These are phyloP conservation scores for Aspergillus puulaauensis DNA, from an alignment of 2,329 filamentous ascomycete species.

Conservation along the genomic window DNA sequence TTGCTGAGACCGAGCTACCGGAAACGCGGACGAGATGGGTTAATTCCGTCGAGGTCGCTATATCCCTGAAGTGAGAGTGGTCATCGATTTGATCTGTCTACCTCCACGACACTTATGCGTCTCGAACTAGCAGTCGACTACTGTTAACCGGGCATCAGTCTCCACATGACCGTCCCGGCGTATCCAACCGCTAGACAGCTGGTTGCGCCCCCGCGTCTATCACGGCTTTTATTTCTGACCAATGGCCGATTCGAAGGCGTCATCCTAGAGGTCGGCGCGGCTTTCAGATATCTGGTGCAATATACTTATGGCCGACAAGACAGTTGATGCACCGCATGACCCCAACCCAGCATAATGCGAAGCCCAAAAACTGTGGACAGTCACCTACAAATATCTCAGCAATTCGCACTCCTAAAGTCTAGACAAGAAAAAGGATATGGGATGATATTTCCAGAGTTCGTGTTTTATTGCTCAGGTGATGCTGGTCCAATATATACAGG, in stretches of 20 bases:
- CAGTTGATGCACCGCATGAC: no score
- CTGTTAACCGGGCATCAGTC: not conserved
- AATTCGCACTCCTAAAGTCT: not conserved
- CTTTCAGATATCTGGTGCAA: no score
- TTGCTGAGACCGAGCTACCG: slow-evolving; percentile 40
- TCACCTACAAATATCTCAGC: not conserved
- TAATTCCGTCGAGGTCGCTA: slow-evolving; percentile 47
- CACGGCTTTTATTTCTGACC: no score
- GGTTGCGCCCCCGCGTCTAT: no score
- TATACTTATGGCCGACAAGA: no score
- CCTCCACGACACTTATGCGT: not conserved
- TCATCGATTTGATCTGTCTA: not conserved
- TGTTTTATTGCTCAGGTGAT: not conserved
- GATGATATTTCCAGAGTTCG: not conserved
- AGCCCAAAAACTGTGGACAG: not conserved
- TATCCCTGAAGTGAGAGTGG: slow-evolving; percentile 39
- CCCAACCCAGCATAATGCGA: no score
- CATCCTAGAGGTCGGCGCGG: no score
- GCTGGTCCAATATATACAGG: slow-evolving; percentile 6
- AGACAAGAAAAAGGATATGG: not conserved
- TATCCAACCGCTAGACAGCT: no score
- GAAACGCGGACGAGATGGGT: slow-evolving; percentile 48
- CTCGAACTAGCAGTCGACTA: not conserved
- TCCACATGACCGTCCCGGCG: not conserved
- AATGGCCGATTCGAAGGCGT: no score